Evolutionary conservation across 2,329 filamentous ascomycete genomes (phyloP), one percentile per base, ranked within the genome.

Genomic region (Amauroascus niger): DNA sequence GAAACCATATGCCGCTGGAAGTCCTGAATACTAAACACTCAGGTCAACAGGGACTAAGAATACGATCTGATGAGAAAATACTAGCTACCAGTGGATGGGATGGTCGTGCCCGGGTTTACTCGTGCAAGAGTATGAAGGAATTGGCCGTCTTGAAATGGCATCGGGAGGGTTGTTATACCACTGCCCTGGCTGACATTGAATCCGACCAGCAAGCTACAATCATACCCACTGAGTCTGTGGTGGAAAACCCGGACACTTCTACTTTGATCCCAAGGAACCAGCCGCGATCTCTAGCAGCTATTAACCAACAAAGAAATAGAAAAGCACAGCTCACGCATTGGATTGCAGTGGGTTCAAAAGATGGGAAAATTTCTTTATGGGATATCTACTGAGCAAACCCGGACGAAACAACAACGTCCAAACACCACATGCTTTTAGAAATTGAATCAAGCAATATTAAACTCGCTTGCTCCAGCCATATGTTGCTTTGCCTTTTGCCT

Each of bases 31-130:
- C 91, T 1, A 91, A 86, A 64, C 93, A 97, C 67, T 80, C 90
- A 0, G 93, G 93, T 1, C 91, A 97, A 67, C 93, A 98, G 68
- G 81, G 83, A 9, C 71, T 98, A 6, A 73, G 71, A 2, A 77
- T 96, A 22, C 81, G 93, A 13, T 84, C 82, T 1, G 93, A 98
- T 66, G 86, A 83, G 2, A 84, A 80, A 58, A 78, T 98, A 3
- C 86, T 96, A 59, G 88, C 86, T 2, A 97, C 91, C 0, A 91
- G 88, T 0, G 93, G 93, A 2, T 98, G 93, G 93, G 93, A 98
- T 67, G 79, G 82, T 1, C 81, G 83, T 46, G 75, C 90, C 1
- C 77, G 93, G 7, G 82, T 97, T 1, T 98, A 97, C 68, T 86
- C 85, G 2, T 72, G 78, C 45, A 88, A 85, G 69, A 86, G 82